phyloP scores from a whole-genome alignment of 2,329 filamentous ascomycete species.

The Fusarium cyanostomum region DNA sequence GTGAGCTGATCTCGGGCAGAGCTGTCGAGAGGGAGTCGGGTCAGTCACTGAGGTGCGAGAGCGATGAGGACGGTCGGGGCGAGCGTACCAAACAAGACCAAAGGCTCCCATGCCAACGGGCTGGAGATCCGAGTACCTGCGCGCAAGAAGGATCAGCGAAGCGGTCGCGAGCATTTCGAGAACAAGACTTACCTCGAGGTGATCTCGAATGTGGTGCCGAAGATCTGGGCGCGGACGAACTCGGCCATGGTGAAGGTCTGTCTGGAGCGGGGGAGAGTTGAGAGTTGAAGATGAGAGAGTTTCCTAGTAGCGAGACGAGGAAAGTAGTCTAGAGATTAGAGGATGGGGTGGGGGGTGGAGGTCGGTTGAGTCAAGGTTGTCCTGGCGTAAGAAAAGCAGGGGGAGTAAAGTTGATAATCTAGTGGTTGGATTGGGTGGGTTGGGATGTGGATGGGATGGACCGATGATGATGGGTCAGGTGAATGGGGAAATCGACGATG shows the following conservation, averaged over 20 bases:
- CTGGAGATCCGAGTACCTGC: constrained; percentile 95
- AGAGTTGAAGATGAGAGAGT: constrained; percentile 15
- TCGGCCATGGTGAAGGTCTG: constrained; percentile 81
- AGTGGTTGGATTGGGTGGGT: constrained; percentile 27
- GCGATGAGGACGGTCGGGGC: constrained; percentile 11
- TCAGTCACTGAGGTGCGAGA: constrained; percentile 9
- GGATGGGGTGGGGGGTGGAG: constrained; percentile 25
- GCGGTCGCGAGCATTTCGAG: not conserved
- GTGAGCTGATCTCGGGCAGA: constrained; percentile 98
- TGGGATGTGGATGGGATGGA: constrained; percentile 35
- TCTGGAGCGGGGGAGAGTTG: constrained; percentile 16
- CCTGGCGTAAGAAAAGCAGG: constrained; percentile 31
- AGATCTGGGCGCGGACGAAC: constrained; percentile 99
- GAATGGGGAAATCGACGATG: constrained; percentile 38
- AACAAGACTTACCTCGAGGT: constrained; percentile 80
- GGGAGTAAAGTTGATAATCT: constrained; percentile 24
- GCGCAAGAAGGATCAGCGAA: constrained; percentile 21
- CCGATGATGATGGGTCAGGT: constrained; percentile 40
- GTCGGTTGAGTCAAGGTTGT: constrained; percentile 17
- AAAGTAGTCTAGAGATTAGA: constrained; percentile 24
- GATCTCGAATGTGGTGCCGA: constrained; percentile 99
- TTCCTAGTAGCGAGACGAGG: constrained; percentile 27
- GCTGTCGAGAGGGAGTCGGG: constrained; percentile 57
- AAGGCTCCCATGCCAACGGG: constrained; percentile 99
- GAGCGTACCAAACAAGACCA: constrained; percentile 89